Evolutionary conservation across 495 filamentous ascomycete species (phyloP), one percentile per base, ranked within the genome.

Genomic region (Cladorrhinum samala): DNA sequence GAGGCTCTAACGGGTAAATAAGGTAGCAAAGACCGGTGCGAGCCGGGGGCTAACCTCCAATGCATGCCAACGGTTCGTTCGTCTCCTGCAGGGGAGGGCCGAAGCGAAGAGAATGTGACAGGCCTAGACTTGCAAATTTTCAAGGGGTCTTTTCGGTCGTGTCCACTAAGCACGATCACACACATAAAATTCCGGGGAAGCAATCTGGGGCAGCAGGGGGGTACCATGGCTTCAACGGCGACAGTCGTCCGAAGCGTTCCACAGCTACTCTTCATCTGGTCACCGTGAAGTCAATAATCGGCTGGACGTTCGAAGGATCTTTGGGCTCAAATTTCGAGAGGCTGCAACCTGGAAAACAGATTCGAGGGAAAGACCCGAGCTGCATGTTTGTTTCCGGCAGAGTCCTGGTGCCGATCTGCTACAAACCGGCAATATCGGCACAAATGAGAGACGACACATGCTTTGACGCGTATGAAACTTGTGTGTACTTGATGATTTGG

Each of bases 151-250:
- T n/a, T n/a, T n/a, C n/a, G n/a, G n/a, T n/a, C n/a, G n/a, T n/a
- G n/a, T n/a, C n/a, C n/a, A 17, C 36, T 46, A 21, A 50, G 39
- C 21, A 7, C n/a, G 33, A 16, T 46, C 46, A n/a, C 39, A 45
- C 55, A 39, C 47, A 16, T 37, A 43, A 42, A 47, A 50, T 19
- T 44, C 20, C 9, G 33, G 55, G 46, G 25, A 39, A 33, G 49
- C 25, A 48, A 46, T 49, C 56, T 51, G 56, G 51, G 51, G 50
- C 21, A 47, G 21, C 47, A 50, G 51, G 56, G 56, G 33, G 24
- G 1, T 47, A 33, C 56, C 51, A 47, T 58, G 56, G 13, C 41
- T 13, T 47, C 8, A 49, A 58, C 46, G 25, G 13, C 17, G 20
- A 7, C 3, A 30, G 20, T 18, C 43, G 44, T 25, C 11, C n/a